Percentiles rank a stretch among this genome's conserved stretches.
Evolutionary conservation across 2,329 filamentous ascomycete species (phyloP).

Genomic region (Tolypocladium paradoxum): DNA sequence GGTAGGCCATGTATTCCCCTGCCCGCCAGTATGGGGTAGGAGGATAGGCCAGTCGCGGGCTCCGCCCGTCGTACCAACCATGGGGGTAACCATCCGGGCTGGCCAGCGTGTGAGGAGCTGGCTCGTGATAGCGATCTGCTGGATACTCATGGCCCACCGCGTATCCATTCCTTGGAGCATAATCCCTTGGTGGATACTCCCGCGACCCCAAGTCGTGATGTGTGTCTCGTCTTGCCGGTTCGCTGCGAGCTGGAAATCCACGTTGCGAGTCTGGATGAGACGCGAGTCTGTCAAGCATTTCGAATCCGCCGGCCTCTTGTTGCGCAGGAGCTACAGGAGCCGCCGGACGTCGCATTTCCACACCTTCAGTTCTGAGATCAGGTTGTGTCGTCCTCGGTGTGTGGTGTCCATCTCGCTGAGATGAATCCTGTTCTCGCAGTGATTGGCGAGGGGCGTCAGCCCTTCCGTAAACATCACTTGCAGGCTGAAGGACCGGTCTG

Average conservation of each 20-base stretch:
- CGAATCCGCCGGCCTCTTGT: neutral
- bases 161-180: neutral
- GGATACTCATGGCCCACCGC: neutral
- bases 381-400: neutral
- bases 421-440: neutral
- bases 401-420: neutral
- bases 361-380: neutral
- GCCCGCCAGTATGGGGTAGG: neutral
- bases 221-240: neutral
- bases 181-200: neutral
- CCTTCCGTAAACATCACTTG: constrained; percentile 19
- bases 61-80: neutral
- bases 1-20: constrained; percentile 5
- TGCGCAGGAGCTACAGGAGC: neutral
- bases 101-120: neutral
- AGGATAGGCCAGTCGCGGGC: neutral
- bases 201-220: neutral
- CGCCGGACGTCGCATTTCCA: neutral
- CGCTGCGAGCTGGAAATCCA: neutral
- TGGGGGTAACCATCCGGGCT: neutral
- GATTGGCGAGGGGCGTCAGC: constrained; percentile 4
- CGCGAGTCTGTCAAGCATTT: neutral
- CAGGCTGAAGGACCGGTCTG: constrained; percentile 14
- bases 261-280: neutral
- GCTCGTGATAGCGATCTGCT: neutral